phyloP scores from a whole-genome alignment of 1,284 basidiomycete species.

The Trichosporon sp. region DNA sequence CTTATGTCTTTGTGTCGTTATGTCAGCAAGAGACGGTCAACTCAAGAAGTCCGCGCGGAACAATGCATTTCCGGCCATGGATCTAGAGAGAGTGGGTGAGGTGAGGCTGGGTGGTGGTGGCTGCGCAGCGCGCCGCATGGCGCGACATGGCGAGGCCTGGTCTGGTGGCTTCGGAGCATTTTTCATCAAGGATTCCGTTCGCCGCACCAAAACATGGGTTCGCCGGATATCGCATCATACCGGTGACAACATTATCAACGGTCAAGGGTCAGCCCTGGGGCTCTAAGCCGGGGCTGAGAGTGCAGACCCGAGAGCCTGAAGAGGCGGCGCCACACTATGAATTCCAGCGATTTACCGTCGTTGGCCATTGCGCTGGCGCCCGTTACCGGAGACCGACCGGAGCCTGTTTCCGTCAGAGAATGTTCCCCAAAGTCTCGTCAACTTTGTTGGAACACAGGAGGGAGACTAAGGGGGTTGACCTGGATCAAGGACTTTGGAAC shows the following conservation, averaged over 20 bases:
- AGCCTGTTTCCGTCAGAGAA: neutral
- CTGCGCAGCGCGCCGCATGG: neutral
- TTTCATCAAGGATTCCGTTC: neutral
- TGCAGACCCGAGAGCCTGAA: constrained; percentile 1
- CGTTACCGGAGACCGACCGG: neutral
- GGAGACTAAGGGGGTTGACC: neutral
- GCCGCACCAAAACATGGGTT: neutral
- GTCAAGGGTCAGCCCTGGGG: neutral
- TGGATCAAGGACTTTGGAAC: neutral
- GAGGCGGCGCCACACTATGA: constrained; percentile 8
- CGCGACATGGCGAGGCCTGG: neutral
- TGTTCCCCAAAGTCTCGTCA: neutral
- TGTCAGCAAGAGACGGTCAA: neutral
- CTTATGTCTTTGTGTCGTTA: neutral
- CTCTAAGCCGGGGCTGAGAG: neutral
- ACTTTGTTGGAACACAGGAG: neutral
- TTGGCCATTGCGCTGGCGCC: neutral
- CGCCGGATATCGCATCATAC: neutral
- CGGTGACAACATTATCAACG: neutral
- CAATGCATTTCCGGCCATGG: neutral
- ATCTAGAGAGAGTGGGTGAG: neutral
- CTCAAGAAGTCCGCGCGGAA: neutral
- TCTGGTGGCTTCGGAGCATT: neutral
- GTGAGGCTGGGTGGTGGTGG: neutral
- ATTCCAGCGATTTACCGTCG: constrained; percentile 1